Conservation (phyloP, 176 grass and related monocot genomes). For the Phyllostachys edulis region DNA sequence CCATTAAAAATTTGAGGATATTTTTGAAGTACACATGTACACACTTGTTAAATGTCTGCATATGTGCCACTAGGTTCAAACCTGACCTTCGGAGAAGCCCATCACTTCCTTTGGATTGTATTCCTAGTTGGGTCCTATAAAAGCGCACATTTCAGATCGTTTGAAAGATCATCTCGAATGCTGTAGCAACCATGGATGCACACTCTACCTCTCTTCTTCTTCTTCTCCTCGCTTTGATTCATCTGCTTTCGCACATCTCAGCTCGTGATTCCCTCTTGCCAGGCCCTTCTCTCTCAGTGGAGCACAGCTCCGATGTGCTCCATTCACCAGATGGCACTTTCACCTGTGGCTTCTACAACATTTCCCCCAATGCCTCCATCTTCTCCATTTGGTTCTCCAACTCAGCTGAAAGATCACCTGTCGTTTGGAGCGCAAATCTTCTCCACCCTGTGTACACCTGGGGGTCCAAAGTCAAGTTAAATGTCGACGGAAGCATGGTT, state of each 20-base stretch:
- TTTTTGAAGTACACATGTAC: no score
- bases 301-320: conserved; percentile 21
- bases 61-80: no score
- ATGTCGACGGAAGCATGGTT: conserved; percentile 29
- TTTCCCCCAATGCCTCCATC: conserved; percentile 27
- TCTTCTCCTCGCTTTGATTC: conserved; percentile 16
- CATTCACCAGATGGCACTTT: conserved; percentile 27
- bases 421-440: conserved; percentile 31
- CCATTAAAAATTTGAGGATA: no score
- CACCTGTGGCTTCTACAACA: conserved; percentile 36
- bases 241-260: neutral
- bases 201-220: neutral
- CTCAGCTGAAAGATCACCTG: neutral
- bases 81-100: no score
- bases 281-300: conserved; percentile 20
- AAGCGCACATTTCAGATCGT: neutral
- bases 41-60: no score
- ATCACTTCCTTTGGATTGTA: no score
- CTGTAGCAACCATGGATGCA: neutral
- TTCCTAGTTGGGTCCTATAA: neutral
- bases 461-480: conserved; percentile 30
- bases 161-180: neutral
- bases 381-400: conserved; percentile 45
- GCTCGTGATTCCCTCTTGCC: conserved; percentile 23
- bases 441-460: conserved; percentile 34